These are phyloP conservation scores for Trichoderma oligosporum DNA, from an alignment of 2,329 filamentous ascomycete genomes.

Conservation along the genomic window DNA sequence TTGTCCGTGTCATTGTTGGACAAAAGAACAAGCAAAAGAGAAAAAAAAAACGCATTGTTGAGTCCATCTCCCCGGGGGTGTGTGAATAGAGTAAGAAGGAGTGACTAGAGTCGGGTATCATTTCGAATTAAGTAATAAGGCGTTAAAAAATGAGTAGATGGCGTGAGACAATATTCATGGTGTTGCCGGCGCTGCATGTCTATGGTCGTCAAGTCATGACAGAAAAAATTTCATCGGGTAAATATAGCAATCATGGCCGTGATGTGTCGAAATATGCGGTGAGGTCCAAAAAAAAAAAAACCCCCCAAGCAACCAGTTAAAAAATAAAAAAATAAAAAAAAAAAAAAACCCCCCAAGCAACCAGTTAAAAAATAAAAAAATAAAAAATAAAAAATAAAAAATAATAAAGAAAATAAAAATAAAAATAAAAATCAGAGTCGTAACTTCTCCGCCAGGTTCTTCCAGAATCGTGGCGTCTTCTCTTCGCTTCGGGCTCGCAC, in stretches of 20 bases:
- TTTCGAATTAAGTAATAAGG: conserved; percentile 20
- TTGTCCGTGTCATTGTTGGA: background rate
- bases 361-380: background rate
- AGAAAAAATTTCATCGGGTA: conserved; percentile 1
- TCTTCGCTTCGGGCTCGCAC: conserved; percentile 43
- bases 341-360: background rate
- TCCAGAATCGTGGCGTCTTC: conserved; percentile 47
- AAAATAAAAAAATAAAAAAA: background rate
- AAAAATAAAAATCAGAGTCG: conserved; percentile 22
- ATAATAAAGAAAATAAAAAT: background rate
- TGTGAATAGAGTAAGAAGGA: conserved; percentile 9
- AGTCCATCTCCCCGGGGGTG: background rate
- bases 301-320: background rate
- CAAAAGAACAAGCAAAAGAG: background rate
- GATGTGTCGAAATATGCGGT: conserved; percentile 16
- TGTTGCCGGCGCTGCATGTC: conserved; percentile 19
- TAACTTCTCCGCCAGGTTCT: conserved; percentile 46
- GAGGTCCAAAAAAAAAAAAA: background rate
- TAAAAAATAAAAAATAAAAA: background rate
- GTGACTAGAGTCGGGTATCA: conserved; percentile 21
- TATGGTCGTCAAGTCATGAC: conserved; percentile 41
- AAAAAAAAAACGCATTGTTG: background rate
- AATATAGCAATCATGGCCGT: conserved; percentile 13
- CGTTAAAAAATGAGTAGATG: conserved; percentile 4
- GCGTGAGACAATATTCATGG: conserved; percentile 15